Evolutionary conservation across 2,329 filamentous ascomycete genomes (phyloP), one percentile per base, ranked within the genome.

Genomic region (Trichoderma endophyticum): DNA sequence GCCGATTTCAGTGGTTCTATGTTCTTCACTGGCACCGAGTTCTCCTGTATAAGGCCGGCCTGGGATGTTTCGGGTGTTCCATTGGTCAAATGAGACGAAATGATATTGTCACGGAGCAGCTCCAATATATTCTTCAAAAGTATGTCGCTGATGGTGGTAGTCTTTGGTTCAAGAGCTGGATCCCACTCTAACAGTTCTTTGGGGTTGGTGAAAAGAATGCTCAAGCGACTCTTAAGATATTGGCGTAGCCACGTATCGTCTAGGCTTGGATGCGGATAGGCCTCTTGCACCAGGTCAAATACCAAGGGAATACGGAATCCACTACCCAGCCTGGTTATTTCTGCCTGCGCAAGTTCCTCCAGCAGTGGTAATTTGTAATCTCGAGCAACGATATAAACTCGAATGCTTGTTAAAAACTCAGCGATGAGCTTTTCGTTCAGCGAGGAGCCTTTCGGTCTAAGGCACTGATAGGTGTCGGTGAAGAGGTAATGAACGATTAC

Each of bases 401-500:
- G 61, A 14, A 73, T 43, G 57, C 67, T 62, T 24, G 68, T 73
- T 14, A 28, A 39, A 43, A 73, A 73, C 30, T 73, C 71, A 2
- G 28, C 30, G 6, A 26, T 34, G 12, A 62, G 6, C 8, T 21
- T 43, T 21, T 71, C 68, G n/a, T 34, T 24, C 6, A 43, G 11
- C 11, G 71, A 39, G 21, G 43, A 39, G 2, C 36, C 68, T 30
- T 39, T 61, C 14, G 51, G 36, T 39, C 18, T 62, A 11, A 73
- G 68, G 34, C 68, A 63, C 28, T 73, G 54, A 28, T 73, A 73
- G n/a, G 36, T 62, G 4, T 59, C 57, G n/a, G 71, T 73, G 7
- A 67, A 67, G 36, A 73, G 68, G 30, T 67, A 68, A 60, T 73
- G 71, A 7, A 63, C 71, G 36, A 73, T n/a, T 3, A 73, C 48